A percentile compares a stretch with the other conserved stretches of the same genome.
These are phyloP conservation scores for Lentinula lateritia DNA, from an alignment of 768 basidiomycete genomes.

Conservation along the genomic window DNA sequence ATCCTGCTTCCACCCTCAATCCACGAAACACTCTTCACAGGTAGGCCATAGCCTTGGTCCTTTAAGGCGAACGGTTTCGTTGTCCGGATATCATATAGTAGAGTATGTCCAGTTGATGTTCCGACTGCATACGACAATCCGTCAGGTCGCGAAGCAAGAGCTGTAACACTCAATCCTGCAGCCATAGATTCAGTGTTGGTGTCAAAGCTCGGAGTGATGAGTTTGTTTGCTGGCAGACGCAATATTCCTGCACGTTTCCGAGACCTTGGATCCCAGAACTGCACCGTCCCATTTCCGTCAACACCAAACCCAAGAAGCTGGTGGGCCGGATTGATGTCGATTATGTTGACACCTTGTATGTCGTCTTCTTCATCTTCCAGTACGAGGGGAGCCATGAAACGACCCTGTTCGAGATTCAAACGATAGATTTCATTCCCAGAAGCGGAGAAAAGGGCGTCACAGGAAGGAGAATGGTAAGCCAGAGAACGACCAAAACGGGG, in stretches of 20 bases:
- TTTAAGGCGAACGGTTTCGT: conserved; percentile 80
- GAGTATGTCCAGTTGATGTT: conserved; percentile 90
- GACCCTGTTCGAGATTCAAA: conserved; percentile 92
- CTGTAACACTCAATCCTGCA: conserved; percentile 61
- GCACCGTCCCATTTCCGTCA: conserved; percentile 81
- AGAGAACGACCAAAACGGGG: conserved; percentile 90
- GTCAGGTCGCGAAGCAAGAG: conserved; percentile 79
- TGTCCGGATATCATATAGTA: conserved; percentile 91
- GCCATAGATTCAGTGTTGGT: conserved; percentile 12
- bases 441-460: conserved; percentile 82
- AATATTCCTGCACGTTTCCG: conserved; percentile 69
- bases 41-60: conserved; percentile 95
- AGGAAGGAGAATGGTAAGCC: conserved; percentile 91
- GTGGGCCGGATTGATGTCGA: conserved; percentile 92
- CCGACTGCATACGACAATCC: conserved; percentile 93
- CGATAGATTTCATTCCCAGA: conserved; percentile 87
- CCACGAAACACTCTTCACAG: conserved; percentile 83
- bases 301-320: conserved; percentile 86
- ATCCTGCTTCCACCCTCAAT: conserved; percentile 80
- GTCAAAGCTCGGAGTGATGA: conserved; percentile 35
- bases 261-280: conserved; percentile 95
- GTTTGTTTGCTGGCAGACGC: conserved; percentile 47
- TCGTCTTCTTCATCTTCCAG: conserved; percentile 49
- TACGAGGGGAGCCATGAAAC: conserved; percentile 79
- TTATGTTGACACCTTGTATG: conserved; percentile 80